phyloP scores from a whole-genome alignment of 176 grass and related monocot genomes.

The Elaeis guineensis region DNA sequence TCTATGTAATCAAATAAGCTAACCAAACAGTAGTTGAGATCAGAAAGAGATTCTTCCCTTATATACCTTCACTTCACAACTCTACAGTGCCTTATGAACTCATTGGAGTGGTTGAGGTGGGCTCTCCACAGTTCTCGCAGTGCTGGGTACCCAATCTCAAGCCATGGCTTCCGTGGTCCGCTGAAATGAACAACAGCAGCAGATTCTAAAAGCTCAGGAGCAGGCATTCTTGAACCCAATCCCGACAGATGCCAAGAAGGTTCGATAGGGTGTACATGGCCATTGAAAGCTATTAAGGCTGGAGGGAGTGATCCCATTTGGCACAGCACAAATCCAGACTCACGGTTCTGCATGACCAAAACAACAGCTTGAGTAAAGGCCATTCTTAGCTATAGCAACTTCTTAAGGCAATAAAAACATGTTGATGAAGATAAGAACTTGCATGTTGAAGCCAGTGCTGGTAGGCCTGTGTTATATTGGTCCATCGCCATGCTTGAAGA shows the following conservation, averaged over 20 bases:
- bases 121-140: conserved; percentile 55
- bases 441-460: conserved; percentile 70
- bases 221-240: conserved; percentile 47
- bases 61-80: conserved; percentile 25
- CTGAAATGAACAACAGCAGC: conserved; percentile 79
- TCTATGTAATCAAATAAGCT: neutral
- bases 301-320: conserved; percentile 60
- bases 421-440: conserved; percentile 5
- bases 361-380: neutral
- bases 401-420: too few relatives aligned
- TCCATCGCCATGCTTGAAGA: conserved; percentile 65
- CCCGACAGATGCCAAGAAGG: conserved; percentile 55
- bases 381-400: neutral
- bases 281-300: conserved; percentile 70
- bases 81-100: conserved; percentile 57
- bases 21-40: too few relatives aligned
- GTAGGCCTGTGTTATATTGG: conserved; percentile 50
- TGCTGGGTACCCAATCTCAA: conserved; percentile 52
- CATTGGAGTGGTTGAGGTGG: conserved; percentile 60
- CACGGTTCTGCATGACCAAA: conserved; percentile 50
- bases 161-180: conserved; percentile 90
- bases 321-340: conserved; percentile 55
- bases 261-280: conserved; percentile 42
- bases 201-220: conserved; percentile 31
- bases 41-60: too few relatives aligned